Conservation (phyloP, 1,139 yeast genomes). For the Yamadazyma conglobata region DNA sequence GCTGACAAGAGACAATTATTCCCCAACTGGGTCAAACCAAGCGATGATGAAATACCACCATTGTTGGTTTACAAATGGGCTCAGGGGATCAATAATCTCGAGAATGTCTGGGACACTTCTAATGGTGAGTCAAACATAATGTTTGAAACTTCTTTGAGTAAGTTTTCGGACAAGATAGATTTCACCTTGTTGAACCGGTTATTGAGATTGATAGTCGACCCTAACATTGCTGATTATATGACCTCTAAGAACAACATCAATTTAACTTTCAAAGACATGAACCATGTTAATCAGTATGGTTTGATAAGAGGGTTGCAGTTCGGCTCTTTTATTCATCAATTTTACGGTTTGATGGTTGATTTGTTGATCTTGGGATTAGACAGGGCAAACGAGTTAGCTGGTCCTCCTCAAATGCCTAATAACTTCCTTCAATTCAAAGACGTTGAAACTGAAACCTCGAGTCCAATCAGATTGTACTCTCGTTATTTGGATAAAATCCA, state of each 20-base stretch:
- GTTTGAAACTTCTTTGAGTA: conserved; percentile 68
- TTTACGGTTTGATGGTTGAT: conserved; percentile 83
- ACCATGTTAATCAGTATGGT: conserved; percentile 86
- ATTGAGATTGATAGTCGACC: conserved; percentile 77
- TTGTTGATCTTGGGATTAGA: conserved; percentile 78
- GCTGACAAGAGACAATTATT: conserved; percentile 83
- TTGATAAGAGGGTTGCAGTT: conserved; percentile 85
- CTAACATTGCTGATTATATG: conserved; percentile 91
- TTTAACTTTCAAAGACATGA: conserved; percentile 90
- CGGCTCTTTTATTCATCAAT: conserved; percentile 85
- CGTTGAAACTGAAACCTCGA: conserved; percentile 51
- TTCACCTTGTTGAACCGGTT: conserved; percentile 81
- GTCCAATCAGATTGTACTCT: conserved; percentile 77
- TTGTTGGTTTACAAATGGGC: conserved; percentile 90
- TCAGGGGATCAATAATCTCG: conserved; percentile 83
- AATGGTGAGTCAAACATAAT: conserved; percentile 82
- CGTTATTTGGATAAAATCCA: conserved; percentile 83
- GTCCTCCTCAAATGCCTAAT: conserved; percentile 69
- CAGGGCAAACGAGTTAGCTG: conserved; percentile 86
- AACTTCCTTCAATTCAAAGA: conserved; percentile 71
- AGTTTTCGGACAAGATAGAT: conserved; percentile 81
- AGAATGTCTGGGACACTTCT: conserved; percentile 72
- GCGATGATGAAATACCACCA: conserved; percentile 93
- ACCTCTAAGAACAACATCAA: conserved; percentile 87
- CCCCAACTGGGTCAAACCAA: conserved; percentile 96